phyloP scores from a whole-genome alignment of 1,284 basidiomycete species.

The Cystobasidium sp. region DNA sequence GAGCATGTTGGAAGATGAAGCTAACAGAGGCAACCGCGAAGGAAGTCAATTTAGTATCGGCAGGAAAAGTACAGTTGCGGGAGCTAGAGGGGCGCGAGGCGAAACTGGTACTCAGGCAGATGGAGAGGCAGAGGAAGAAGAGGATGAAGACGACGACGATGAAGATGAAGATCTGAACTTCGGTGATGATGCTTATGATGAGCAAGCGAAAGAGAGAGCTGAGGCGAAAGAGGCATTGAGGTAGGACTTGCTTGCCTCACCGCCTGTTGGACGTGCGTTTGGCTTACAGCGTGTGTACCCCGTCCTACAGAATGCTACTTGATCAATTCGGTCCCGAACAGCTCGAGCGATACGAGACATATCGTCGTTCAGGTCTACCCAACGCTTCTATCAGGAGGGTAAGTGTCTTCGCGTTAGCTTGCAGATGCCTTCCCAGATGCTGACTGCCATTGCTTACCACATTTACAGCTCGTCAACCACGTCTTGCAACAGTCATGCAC shows the following conservation, averaged over 20 bases:
- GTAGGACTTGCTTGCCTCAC: constrained; percentile 44
- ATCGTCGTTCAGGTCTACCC: constrained; percentile 77
- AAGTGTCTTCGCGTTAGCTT: constrained; percentile 45
- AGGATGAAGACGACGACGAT: constrained; percentile 51
- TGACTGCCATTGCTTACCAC: background rate
- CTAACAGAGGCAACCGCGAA: constrained; percentile 21
- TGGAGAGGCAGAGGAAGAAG: constrained; percentile 49
- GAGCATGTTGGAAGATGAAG: constrained; percentile 13
- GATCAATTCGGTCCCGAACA: constrained; percentile 81
- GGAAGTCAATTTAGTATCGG: constrained; percentile 26
- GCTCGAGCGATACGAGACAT: constrained; percentile 85
- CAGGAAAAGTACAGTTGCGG: constrained; percentile 1
- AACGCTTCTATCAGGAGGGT: constrained; percentile 82
- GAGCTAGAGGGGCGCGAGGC: background rate
- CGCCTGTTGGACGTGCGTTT: background rate
- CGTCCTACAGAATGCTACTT: constrained; percentile 66
- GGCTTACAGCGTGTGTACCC: background rate
- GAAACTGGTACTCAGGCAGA: constrained; percentile 20
- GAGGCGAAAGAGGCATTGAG: constrained; percentile 56
- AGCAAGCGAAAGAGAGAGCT: constrained; percentile 52
- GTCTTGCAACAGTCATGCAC: constrained; percentile 75
- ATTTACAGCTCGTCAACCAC: constrained; percentile 77
- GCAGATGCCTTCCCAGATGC: too few relatives aligned
- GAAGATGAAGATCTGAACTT: constrained; percentile 53
- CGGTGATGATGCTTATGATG: constrained; percentile 50